These are phyloP conservation scores for Vaccinium darrowii DNA, from an alignment of 148 eudicot genomes.

Conservation along the genomic window DNA sequence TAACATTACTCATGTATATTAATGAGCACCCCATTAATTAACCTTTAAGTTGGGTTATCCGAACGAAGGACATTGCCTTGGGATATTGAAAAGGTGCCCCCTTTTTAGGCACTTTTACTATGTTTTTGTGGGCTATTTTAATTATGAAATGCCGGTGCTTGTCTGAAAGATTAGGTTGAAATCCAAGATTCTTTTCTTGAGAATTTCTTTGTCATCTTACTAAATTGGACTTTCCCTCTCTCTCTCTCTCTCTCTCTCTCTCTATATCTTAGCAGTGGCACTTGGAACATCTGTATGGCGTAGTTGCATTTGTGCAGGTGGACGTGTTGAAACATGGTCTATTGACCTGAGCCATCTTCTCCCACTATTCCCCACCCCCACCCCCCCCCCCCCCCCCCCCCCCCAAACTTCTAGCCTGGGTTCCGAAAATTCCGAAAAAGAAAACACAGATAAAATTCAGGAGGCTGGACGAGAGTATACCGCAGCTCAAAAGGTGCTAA, in stretches of 20 bases:
- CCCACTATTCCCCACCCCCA: constrained; percentile 36
- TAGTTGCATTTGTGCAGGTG: constrained; percentile 35
- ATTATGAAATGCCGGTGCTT: too few species aligned
- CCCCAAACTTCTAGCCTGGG: constrained; percentile 52
- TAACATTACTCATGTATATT: too few species aligned
- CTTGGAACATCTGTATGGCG: not conserved
- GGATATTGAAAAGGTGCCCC: too few species aligned
- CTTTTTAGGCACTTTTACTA: too few species aligned
- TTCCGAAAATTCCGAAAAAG: constrained; percentile 44
- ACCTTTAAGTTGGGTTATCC: too few species aligned
- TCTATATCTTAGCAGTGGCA: not conserved
- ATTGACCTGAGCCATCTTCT: constrained; percentile 74
- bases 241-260: not conserved
- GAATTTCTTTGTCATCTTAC: not conserved
- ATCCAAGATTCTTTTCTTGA: not conserved
- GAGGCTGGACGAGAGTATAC: constrained; percentile 72
- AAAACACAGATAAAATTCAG: constrained; percentile 53
- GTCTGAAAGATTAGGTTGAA: too few species aligned
- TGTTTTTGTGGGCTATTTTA: not conserved
- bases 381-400: too few species aligned
- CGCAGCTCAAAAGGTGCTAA: constrained; percentile 41
- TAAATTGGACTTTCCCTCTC: not conserved
- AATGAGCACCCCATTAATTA: too few species aligned
- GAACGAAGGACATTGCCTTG: too few species aligned
- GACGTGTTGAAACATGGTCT: constrained; percentile 82